These are phyloP conservation scores for Boletus rubroflammeus DNA, from an alignment of 768 basidiomycete species.

Conservation along the genomic window DNA sequence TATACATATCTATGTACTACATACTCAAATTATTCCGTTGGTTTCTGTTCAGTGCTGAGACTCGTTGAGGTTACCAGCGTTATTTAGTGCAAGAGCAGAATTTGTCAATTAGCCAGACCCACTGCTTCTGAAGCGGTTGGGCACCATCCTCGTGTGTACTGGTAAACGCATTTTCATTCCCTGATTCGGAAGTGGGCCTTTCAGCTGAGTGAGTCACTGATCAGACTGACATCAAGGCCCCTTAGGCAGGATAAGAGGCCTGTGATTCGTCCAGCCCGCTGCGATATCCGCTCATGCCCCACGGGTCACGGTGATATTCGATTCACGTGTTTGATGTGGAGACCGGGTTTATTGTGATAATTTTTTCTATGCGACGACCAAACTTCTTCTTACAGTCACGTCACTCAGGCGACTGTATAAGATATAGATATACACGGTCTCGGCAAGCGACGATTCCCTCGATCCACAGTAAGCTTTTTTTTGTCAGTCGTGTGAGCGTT, in stretches of 20 bases:
- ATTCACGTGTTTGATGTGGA: constrained; percentile 1
- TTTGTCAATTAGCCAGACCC: neutral
- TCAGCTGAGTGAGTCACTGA: too few relatives aligned
- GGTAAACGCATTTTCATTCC: too few relatives aligned
- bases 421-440: too few relatives aligned
- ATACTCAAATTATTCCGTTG: neutral
- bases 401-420: neutral
- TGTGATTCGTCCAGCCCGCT: constrained; percentile 1
- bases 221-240: neutral
- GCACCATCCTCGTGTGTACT: too few relatives aligned
- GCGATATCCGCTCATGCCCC: neutral
- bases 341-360: neutral
- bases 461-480: neutral
- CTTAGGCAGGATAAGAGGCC: neutral
- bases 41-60: neutral
- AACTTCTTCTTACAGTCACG: neutral
- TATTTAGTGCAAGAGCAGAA: neutral
- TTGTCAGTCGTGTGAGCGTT: neutral
- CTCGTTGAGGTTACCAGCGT: too few relatives aligned
- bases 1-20: too few relatives aligned
- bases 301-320: neutral
- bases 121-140: neutral
- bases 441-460: neutral
- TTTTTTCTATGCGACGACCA: neutral
- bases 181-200: too few relatives aligned